phyloP scores from a whole-genome alignment of 352 stramenopile species.

The Globisporangium irregulare region DNA sequence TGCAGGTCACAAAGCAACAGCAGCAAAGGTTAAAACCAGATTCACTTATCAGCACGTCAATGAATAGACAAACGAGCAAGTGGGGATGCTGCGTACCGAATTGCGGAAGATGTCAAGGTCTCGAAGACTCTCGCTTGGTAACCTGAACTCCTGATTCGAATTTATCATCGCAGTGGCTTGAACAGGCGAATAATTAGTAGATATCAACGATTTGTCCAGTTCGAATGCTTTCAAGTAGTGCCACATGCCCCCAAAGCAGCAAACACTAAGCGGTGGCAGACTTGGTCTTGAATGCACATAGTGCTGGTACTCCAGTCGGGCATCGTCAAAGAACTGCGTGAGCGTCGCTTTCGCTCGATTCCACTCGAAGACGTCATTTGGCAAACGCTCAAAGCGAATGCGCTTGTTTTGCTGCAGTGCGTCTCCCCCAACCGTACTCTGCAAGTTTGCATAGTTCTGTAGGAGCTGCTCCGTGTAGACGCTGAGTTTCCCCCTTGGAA shows the following conservation, averaged over 20 bases:
- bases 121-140: conserved; percentile 25
- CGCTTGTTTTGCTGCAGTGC: conserved; percentile 8
- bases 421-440: background rate
- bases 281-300: conserved; percentile 2
- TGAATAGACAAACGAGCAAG: background rate
- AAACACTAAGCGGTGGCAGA: conserved; percentile 25
- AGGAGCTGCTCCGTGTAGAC: conserved; percentile 39
- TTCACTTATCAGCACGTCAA: background rate
- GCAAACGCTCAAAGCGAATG: conserved; percentile 29
- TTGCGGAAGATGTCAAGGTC: conserved; percentile 44
- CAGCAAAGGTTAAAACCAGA: background rate
- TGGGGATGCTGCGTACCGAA: conserved; percentile 19
- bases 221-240: conserved; percentile 28
- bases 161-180: background rate
- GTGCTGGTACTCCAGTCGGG: conserved; percentile 11
- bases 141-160: conserved; percentile 16
- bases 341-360: conserved; percentile 5
- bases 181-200: conserved; percentile 24
- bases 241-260: conserved; percentile 32
- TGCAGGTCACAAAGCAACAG: conserved; percentile 3
- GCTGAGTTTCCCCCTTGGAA: conserved; percentile 34
- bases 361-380: conserved; percentile 25
- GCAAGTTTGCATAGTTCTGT: conserved; percentile 23
- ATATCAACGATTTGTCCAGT: conserved; percentile 25
- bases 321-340: conserved; percentile 8